Evolutionary conservation across 192 early-diverging fungal species (phyloP).

Genomic region (Coemansia sp.): DNA sequence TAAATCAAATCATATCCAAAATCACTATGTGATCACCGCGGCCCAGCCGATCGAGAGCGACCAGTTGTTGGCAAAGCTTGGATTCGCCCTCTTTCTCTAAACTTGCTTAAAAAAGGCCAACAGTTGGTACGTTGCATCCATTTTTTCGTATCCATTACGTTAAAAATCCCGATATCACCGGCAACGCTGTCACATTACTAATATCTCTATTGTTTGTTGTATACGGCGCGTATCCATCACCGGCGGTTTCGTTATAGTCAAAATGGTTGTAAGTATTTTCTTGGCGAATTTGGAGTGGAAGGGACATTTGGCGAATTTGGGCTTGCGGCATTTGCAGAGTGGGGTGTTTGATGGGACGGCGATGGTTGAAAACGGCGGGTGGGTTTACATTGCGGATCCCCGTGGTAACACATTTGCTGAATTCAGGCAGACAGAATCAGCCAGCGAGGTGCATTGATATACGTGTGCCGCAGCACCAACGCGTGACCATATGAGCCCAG

Average conservation of each 20-base stretch:
- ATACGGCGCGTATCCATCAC: not conserved
- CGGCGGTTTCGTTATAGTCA: constrained; percentile 26
- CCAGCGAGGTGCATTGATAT: too few species aligned
- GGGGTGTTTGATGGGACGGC: not conserved
- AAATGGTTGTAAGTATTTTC: constrained; percentile 52
- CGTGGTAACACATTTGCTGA: too few species aligned
- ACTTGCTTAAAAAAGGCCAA: constrained; percentile 5
- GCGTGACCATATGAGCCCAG: too few species aligned
- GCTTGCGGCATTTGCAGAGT: not conserved
- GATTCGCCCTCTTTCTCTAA: constrained; percentile 12
- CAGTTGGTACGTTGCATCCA: constrained; percentile 42
- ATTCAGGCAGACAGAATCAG: too few species aligned
- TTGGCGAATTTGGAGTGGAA: not conserved
- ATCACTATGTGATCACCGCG: not conserved
- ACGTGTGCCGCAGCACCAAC: too few species aligned
- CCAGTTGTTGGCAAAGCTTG: not conserved
- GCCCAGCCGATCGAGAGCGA: not conserved
- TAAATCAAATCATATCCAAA: not conserved
- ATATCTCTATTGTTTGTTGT: too few species aligned
- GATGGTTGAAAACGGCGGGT: too few species aligned
- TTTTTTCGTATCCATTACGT: constrained; percentile 2
- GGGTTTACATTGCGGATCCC: too few species aligned
- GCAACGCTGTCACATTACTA: too few species aligned
- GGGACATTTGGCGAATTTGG: not conserved
- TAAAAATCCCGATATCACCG: not conserved